phyloP scores from a whole-genome alignment of 345 rosid genomes.

The Ricinus communis region DNA sequence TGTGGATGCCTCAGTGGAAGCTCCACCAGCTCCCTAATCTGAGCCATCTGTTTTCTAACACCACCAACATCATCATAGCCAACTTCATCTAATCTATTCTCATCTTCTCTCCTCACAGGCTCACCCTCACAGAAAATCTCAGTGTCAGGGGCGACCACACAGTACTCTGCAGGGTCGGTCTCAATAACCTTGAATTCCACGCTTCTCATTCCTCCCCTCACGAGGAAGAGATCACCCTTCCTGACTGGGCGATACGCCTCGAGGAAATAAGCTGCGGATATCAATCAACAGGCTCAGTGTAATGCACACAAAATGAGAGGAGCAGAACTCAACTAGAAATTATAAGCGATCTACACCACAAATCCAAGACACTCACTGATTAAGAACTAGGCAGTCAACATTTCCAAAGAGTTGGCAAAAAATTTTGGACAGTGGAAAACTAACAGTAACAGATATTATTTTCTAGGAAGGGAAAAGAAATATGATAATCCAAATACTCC shows the following conservation, averaged over 20 bases:
- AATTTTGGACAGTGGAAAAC: background rate
- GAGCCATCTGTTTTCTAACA: constrained; percentile 98
- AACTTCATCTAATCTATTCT: constrained; percentile 84
- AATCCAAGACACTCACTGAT: background rate
- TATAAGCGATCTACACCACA: background rate
- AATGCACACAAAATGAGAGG: background rate
- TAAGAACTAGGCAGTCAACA: background rate
- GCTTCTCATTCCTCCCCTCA: constrained; percentile 97
- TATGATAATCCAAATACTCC: background rate
- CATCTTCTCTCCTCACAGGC: constrained; percentile 90
- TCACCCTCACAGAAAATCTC: constrained; percentile 98
- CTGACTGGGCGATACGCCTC: constrained; percentile 98
- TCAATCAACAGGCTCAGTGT: background rate
- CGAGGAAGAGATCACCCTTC: constrained; percentile 93
- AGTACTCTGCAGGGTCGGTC: constrained; percentile 85
- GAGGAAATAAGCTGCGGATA: constrained; percentile 70
- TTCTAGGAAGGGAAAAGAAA: no score
- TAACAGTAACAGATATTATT: no score
- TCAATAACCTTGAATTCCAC: constrained; percentile 88
- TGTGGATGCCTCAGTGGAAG: constrained; percentile 95
- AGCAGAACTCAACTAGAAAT: background rate
- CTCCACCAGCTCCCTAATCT: constrained; percentile 91
- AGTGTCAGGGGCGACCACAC: constrained; percentile 96
- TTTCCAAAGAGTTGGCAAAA: background rate
- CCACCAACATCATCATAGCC: constrained; percentile 99